Evolutionary conservation across 2,329 filamentous ascomycete genomes (phyloP).

Genomic region (Fusarium nanum): DNA sequence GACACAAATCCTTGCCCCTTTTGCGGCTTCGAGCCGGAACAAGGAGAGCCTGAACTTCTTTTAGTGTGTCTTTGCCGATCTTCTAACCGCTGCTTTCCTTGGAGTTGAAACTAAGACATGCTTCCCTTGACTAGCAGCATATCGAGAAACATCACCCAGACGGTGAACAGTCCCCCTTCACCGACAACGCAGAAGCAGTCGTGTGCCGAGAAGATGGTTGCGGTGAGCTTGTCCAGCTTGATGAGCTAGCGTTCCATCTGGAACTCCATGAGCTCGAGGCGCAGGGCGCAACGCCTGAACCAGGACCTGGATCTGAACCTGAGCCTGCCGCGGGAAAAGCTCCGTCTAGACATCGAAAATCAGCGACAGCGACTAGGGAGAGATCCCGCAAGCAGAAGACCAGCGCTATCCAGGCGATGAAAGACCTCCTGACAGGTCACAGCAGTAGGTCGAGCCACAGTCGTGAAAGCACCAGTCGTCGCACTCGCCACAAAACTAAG

Average conservation of each 20-base stretch:
- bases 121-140: slow-evolving; percentile 45
- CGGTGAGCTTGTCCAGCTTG: slow-evolving; percentile 60
- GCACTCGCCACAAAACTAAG: slow-evolving; percentile 43
- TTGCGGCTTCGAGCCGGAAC: slow-evolving; percentile 49
- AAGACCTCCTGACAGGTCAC: slow-evolving; percentile 33
- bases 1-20: slow-evolving; percentile 49
- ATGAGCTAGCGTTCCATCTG: slow-evolving; percentile 43
- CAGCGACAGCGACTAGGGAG: slow-evolving; percentile 16
- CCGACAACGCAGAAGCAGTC: slow-evolving; percentile 16
- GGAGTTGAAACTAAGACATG: slow-evolving; percentile 28
- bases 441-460: slow-evolving; percentile 9
- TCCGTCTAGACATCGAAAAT: slow-evolving; percentile 19
- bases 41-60: slow-evolving; percentile 52
- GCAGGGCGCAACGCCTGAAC: slow-evolving; percentile 27
- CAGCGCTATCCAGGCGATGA: slow-evolving; percentile 41
- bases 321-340: slow-evolving; percentile 16
- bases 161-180: slow-evolving; percentile 28
- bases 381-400: slow-evolving; percentile 27
- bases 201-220: slow-evolving; percentile 60
- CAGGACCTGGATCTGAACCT: slow-evolving; percentile 21
- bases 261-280: slow-evolving; percentile 46
- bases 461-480: slow-evolving; percentile 33
- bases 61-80: slow-evolving; percentile 45
- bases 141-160: slow-evolving; percentile 47
- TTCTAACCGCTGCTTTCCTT: slow-evolving; percentile 3